These are phyloP conservation scores for Backusella parvicylindrica DNA, from an alignment of 192 early-diverging fungal genomes.

Conservation along the genomic window DNA sequence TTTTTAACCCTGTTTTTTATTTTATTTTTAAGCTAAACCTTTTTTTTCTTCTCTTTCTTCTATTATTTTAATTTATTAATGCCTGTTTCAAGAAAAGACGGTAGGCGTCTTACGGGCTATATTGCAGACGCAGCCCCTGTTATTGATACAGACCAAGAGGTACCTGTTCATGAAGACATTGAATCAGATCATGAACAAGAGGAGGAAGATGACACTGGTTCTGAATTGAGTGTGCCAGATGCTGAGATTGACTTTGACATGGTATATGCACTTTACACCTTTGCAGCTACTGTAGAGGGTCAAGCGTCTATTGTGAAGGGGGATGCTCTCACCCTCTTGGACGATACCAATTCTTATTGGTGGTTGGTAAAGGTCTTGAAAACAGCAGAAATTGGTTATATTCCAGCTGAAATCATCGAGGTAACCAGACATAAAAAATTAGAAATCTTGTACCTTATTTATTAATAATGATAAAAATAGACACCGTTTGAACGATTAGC, in stretches of 20 bases:
- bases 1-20: background rate
- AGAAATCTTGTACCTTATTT: background rate
- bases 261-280: slow-evolving; percentile 86
- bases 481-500: slow-evolving; percentile 79
- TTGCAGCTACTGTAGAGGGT: slow-evolving; percentile 80
- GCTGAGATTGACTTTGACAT: slow-evolving; percentile 68
- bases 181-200: slow-evolving; percentile 7
- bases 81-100: slow-evolving; percentile 6
- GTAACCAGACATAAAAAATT: slow-evolving; percentile 24
- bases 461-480: slow-evolving; percentile 21
- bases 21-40: background rate
- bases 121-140: background rate
- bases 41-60: slow-evolving; percentile 4
- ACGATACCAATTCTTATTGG: slow-evolving; percentile 86
- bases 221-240: slow-evolving; percentile 43
- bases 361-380: slow-evolving; percentile 66
- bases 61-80: background rate
- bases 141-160: slow-evolving; percentile 9
- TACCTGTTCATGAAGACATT: slow-evolving; percentile 33
- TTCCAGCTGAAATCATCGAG: slow-evolving; percentile 87
- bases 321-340: slow-evolving; percentile 71
- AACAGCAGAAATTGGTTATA: slow-evolving; percentile 74
- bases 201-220: slow-evolving; percentile 38
- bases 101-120: slow-evolving; percentile 13
- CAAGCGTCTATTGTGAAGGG: slow-evolving; percentile 77